Conservation (phyloP, 495 filamentous ascomycete genomes). For the Xylaria flabelliformis region DNA sequence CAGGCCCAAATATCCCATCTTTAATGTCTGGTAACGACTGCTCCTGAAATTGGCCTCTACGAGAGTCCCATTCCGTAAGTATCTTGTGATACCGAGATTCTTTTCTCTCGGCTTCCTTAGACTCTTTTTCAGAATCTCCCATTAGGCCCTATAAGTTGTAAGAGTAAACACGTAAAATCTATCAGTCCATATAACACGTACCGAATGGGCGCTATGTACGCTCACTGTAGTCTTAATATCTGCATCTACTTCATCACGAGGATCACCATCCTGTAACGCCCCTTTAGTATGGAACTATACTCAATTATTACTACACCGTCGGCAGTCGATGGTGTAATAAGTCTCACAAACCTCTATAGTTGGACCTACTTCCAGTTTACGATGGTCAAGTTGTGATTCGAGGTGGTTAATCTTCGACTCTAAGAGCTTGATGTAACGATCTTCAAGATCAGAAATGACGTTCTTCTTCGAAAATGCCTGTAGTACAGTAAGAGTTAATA, state of each 20-base stretch:
- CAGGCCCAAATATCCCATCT: background rate
- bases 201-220: background rate
- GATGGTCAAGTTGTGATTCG: constrained; percentile 1
- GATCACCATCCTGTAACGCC: background rate
- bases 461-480: background rate
- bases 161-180: background rate
- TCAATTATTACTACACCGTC: background rate
- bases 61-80: constrained; percentile 2
- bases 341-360: background rate
- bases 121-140: background rate
- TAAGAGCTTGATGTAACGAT: constrained; percentile 13
- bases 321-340: background rate
- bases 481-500: background rate
- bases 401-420: constrained; percentile 2
- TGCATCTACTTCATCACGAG: background rate
- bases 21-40: background rate
- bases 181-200: background rate
- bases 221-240: background rate
- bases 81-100: constrained; percentile 13
- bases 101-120: background rate
- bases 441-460: constrained; percentile 1
- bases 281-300: background rate
- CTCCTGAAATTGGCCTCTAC: background rate
- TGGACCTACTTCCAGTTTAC: background rate
- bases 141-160: background rate